These are phyloP conservation scores for Claviceps paspali DNA, from an alignment of 2,329 filamentous ascomycete species.

Conservation along the genomic window DNA sequence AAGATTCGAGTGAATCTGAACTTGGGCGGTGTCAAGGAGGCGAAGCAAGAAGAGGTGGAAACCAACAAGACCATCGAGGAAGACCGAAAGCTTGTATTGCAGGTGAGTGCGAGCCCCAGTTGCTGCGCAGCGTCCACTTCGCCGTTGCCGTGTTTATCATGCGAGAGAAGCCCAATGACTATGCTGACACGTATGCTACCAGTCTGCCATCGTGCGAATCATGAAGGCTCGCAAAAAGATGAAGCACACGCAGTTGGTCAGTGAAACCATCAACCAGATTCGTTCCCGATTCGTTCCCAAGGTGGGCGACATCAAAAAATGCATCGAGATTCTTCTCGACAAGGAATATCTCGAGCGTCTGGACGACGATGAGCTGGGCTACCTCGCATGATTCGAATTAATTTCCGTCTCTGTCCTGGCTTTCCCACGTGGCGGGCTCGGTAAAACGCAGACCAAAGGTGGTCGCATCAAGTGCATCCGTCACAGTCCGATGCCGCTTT, in stretches of 20 bases:
- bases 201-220: slow-evolving; percentile 97
- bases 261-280: slow-evolving; percentile 93
- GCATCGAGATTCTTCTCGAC: slow-evolving; percentile 94
- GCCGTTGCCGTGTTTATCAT: no score
- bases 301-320: slow-evolving; percentile 95
- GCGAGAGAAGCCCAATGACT: no score
- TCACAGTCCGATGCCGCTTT: no score
- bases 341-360: slow-evolving; percentile 97
- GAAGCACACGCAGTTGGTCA: slow-evolving; percentile 90
- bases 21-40: slow-evolving; percentile 83
- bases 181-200: no score
- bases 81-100: slow-evolving; percentile 87
- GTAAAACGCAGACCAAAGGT: background rate
- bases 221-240: slow-evolving; percentile 98
- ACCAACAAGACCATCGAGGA: slow-evolving; percentile 99
- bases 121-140: no score
- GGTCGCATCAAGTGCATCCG: no score
- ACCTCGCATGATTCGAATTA: slow-evolving; percentile 57
- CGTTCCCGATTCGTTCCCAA: slow-evolving; percentile 85
- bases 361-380: slow-evolving; percentile 86
- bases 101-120: no score
- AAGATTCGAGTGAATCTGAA: slow-evolving; percentile 97
- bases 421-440: background rate
- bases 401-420: no score
- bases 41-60: slow-evolving; percentile 90